A percentile compares a stretch with the other conserved stretches of the same genome.
These are phyloP conservation scores for Aphanomyces invadans DNA, from an alignment of 352 stramenopile species.

Conservation along the genomic window DNA sequence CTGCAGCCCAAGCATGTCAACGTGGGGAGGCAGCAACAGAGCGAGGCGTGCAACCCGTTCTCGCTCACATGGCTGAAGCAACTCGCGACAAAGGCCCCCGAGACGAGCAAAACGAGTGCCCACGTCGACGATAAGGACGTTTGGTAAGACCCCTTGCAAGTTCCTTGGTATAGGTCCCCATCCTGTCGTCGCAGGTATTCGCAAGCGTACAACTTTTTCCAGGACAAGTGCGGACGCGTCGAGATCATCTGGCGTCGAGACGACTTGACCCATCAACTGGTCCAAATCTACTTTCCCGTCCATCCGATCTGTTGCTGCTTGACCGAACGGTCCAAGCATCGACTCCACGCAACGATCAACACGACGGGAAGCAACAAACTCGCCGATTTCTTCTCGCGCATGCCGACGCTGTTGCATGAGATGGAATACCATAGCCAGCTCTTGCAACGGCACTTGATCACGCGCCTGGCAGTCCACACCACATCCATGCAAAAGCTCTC, in stretches of 20 bases:
- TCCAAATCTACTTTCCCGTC: conserved; percentile 64
- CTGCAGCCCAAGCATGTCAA: not conserved
- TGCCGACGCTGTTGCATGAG: conserved; percentile 60
- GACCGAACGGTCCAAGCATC: conserved; percentile 62
- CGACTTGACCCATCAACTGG: conserved; percentile 26
- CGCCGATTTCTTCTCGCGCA: conserved; percentile 54
- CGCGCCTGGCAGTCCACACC: conserved; percentile 34
- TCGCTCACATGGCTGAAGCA: too few species aligned
- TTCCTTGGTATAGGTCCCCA: too few species aligned
- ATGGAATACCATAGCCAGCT: conserved; percentile 61
- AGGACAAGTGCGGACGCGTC: conserved; percentile 50
- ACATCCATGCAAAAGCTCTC: conserved; percentile 46
- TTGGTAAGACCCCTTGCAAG: too few species aligned
- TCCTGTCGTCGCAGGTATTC: too few species aligned
- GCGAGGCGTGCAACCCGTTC: too few species aligned
- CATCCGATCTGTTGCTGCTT: conserved; percentile 71
- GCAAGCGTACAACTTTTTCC: conserved; percentile 56
- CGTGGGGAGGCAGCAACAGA: too few species aligned
- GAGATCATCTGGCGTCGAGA: conserved; percentile 53
- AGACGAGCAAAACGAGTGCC: too few species aligned
- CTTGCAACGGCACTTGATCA: conserved; percentile 31
- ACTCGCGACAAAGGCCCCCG: too few species aligned
- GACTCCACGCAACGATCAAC: conserved; percentile 56
- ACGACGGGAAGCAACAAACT: conserved; percentile 40
- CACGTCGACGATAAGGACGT: too few species aligned